Evolutionary conservation across 2,329 filamentous ascomycete species (phyloP).

Genomic region (Pyrenochaeta sp.): DNA sequence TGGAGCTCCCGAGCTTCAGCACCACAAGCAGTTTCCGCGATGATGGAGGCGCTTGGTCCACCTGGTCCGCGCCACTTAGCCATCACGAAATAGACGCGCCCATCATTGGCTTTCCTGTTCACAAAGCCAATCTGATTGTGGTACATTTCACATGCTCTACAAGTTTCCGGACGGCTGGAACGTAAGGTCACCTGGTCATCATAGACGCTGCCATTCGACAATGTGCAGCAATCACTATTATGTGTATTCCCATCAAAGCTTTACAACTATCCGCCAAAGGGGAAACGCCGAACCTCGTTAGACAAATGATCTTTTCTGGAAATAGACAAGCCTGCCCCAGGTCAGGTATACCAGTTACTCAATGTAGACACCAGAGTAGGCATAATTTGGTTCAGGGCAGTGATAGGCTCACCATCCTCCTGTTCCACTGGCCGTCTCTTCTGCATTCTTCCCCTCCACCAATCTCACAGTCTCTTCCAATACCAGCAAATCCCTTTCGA

Average conservation of each 20-base stretch:
- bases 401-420: conserved; percentile 15
- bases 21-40: conserved; percentile 27
- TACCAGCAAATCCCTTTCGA: conserved; percentile 60
- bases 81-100: conserved; percentile 23
- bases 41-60: conserved; percentile 20
- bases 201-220: no score
- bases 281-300: no score
- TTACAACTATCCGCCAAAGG: no score
- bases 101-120: neutral
- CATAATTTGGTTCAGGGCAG: neutral
- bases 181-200: no score
- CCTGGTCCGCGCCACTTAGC: conserved; percentile 10
- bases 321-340: neutral
- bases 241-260: no score
- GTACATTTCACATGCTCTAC: neutral
- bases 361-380: neutral
- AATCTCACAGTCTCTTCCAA: conserved; percentile 52
- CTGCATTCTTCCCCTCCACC: conserved; percentile 32
- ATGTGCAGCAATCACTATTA: no score
- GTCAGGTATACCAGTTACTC: neutral
- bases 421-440: conserved; percentile 44
- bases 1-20: conserved; percentile 20
- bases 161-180: neutral
- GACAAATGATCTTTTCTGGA: no score
- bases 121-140: neutral